phyloP scores from a whole-genome alignment of 306 rosid genomes.

The Quercus alba region DNA sequence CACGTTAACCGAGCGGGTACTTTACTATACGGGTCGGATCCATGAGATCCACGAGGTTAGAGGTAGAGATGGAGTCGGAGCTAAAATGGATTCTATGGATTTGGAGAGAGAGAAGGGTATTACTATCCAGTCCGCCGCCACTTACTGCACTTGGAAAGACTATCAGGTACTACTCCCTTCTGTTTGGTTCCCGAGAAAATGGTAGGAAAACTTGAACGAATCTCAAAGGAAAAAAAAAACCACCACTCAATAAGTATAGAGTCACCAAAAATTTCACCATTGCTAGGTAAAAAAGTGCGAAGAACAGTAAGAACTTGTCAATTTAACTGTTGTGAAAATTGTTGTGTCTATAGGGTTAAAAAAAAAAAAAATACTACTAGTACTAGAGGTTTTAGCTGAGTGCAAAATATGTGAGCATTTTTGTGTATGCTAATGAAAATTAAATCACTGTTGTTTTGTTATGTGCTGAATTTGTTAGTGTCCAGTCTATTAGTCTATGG shows the following conservation, averaged over 20 bases:
- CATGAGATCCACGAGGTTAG: conserved; percentile 97
- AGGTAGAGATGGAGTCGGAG: conserved; percentile 94
- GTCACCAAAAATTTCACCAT: too few species aligned
- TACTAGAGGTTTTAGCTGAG: too few species aligned
- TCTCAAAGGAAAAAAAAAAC: neutral
- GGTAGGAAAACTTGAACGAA: neutral
- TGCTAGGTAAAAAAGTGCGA: too few species aligned
- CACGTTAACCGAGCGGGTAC: conserved; percentile 85
- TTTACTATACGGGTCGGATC: conserved; percentile 83
- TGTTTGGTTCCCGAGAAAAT: neutral
- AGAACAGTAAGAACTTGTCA: too few species aligned
- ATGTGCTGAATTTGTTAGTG: rapidly evolving
- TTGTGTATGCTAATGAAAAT: too few species aligned
- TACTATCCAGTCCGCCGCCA: conserved; percentile 93
- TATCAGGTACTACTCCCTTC: conserved; percentile 45
- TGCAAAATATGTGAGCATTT: too few species aligned
- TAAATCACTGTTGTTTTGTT: too few species aligned
- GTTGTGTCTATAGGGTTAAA: too few species aligned
- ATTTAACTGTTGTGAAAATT: too few species aligned
- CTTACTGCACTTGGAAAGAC: conserved; percentile 89
- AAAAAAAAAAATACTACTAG: too few species aligned
- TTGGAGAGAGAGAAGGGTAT: conserved; percentile 95
- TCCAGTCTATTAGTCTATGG: too few species aligned
- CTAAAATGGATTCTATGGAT: conserved; percentile 98
- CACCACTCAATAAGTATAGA: too few species aligned